Percentiles rank a stretch among this genome's conserved stretches.
Evolutionary conservation across 352 stramenopile species (phyloP).

Genomic region (Globisporangium mamillatum): DNA sequence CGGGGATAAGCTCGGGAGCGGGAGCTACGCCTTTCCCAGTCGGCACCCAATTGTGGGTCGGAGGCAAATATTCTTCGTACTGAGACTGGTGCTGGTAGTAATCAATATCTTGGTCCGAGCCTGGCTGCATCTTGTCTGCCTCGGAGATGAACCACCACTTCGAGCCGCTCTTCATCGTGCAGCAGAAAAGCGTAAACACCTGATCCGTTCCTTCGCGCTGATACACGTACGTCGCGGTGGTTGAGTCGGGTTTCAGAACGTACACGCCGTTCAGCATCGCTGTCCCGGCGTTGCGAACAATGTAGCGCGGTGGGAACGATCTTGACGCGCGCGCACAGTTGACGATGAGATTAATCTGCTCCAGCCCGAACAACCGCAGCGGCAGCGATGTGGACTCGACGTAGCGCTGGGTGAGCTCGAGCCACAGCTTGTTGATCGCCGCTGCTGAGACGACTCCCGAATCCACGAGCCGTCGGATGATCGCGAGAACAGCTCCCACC

Average conservation of each 20-base stretch:
- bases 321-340: slow-evolving; percentile 75
- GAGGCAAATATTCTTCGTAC: slow-evolving; percentile 92
- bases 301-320: slow-evolving; percentile 85
- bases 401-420: slow-evolving; percentile 79
- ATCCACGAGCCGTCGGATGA: slow-evolving; percentile 80
- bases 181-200: slow-evolving; percentile 95
- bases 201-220: slow-evolving; percentile 65
- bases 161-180: slow-evolving; percentile 96
- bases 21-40: slow-evolving; percentile 71
- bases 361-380: slow-evolving; percentile 92
- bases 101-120: slow-evolving; percentile 98
- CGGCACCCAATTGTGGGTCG: slow-evolving; percentile 86
- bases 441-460: slow-evolving; percentile 43
- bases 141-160: slow-evolving; percentile 99
- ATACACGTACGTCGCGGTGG: slow-evolving; percentile 72
- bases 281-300: slow-evolving; percentile 89
- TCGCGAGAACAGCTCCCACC: slow-evolving; percentile 73
- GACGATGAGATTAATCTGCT: slow-evolving; percentile 93
- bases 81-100: slow-evolving; percentile 98
- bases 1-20: slow-evolving; percentile 65
- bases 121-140: slow-evolving; percentile 95
- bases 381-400: slow-evolving; percentile 91
- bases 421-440: slow-evolving; percentile 74
- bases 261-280: slow-evolving; percentile 93
- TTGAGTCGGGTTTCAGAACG: slow-evolving; percentile 68